These are phyloP conservation scores for Crithidia sp. DNA, from an alignment of 208 protist species.

Conservation along the genomic window DNA sequence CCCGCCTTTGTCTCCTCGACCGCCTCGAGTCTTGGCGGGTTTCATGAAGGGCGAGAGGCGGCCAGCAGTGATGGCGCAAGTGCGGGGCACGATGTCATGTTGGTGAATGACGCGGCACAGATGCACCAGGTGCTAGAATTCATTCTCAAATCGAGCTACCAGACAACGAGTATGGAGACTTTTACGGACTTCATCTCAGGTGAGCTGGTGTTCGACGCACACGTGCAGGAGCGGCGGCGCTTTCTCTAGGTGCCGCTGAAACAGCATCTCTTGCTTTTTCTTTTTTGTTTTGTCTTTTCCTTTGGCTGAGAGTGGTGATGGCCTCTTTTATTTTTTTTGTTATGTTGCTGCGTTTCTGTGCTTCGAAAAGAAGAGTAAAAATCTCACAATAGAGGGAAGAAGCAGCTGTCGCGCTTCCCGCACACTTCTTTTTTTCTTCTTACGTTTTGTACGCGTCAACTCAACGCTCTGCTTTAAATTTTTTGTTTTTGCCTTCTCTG, in stretches of 20 bases:
- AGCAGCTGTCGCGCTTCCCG: no score
- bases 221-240: slow-evolving; percentile 40
- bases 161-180: slow-evolving; percentile 68
- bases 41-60: neutral
- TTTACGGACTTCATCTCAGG: slow-evolving; percentile 67
- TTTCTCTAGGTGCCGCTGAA: slow-evolving; percentile 17
- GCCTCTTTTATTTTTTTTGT: slow-evolving; percentile 10
- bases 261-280: neutral
- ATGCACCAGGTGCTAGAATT: slow-evolving; percentile 74
- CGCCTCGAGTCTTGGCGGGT: slow-evolving; percentile 1
- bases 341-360: neutral
- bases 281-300: slow-evolving; percentile 1
- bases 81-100: slow-evolving; percentile 33
- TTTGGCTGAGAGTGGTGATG: neutral
- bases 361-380: neutral
- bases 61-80: neutral
- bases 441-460: no score
- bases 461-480: no score
- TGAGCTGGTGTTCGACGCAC: slow-evolving; percentile 70
- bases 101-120: slow-evolving; percentile 66
- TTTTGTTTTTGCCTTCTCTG: no score
- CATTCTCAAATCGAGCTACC: slow-evolving; percentile 66
- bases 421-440: no score
- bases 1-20: neutral
- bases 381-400: no score